Percentiles rank a stretch among this genome's conserved stretches.
phyloP scores from a whole-genome alignment of 768 basidiomycete genomes.

The Chalciporus pseudorubinellus region DNA sequence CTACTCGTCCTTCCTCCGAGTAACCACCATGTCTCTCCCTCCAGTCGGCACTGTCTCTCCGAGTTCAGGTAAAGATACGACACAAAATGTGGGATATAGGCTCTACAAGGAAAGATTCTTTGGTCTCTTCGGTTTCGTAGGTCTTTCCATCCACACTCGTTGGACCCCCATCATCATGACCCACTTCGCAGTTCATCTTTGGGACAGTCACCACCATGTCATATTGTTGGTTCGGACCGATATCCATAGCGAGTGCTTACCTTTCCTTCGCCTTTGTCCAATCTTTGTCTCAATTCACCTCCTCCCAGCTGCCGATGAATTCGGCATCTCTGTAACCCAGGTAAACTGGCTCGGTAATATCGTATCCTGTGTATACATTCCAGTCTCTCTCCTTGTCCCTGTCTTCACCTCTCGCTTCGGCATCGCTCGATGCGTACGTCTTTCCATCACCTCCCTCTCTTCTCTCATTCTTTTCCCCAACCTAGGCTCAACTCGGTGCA shows the following conservation, averaged over 20 bases:
- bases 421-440: slow-evolving; percentile 59
- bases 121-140: slow-evolving; percentile 58
- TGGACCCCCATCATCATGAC: not conserved
- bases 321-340: slow-evolving; percentile 64
- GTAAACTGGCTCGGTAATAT: slow-evolving; percentile 84
- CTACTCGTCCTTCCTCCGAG: not conserved
- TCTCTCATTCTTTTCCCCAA: not conserved
- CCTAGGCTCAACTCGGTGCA: slow-evolving; percentile 61
- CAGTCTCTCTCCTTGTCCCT: slow-evolving; percentile 59
- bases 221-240: slow-evolving; percentile 80
- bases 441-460: not conserved
- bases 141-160: not conserved
- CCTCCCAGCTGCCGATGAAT: slow-evolving; percentile 53
- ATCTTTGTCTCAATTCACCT: not conserved
- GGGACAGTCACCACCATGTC: slow-evolving; percentile 58
- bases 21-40: too few species aligned
- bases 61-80: not conserved
- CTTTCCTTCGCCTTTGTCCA: not conserved
- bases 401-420: slow-evolving; percentile 56
- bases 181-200: slow-evolving; percentile 45
- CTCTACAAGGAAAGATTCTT: slow-evolving; percentile 65
- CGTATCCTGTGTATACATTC: slow-evolving; percentile 59
- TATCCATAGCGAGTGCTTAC: slow-evolving; percentile 56
- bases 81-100: slow-evolving; percentile 38
- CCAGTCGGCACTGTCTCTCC: not conserved